phyloP scores from a whole-genome alignment of 768 basidiomycete genomes.

The Pisolithus orientalis region DNA sequence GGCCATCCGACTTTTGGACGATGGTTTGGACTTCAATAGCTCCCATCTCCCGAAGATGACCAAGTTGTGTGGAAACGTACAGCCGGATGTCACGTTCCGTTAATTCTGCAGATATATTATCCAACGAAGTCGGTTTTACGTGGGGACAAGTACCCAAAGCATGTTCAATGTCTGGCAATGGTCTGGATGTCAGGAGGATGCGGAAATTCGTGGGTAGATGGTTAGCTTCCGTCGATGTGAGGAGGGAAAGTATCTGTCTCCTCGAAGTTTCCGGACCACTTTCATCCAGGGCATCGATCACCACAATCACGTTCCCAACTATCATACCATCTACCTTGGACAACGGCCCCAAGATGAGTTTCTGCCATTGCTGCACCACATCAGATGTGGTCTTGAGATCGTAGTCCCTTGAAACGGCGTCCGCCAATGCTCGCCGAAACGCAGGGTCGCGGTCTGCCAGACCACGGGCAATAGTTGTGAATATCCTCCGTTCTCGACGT shows the following conservation, averaged over 20 bases:
- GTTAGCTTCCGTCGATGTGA: not conserved
- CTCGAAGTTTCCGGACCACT: not conserved
- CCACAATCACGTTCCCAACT: not conserved
- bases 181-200: not conserved
- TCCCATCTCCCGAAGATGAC: not conserved
- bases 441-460: no score
- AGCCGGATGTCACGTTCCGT: not conserved
- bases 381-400: not conserved
- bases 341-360: not conserved
- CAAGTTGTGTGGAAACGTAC: not conserved
- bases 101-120: not conserved
- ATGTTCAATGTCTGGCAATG: not conserved
- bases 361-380: not conserved
- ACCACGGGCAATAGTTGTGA: no score
- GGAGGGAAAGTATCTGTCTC: not conserved
- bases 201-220: not conserved
- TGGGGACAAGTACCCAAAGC: not conserved
- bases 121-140: not conserved
- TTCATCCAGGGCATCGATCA: not conserved
- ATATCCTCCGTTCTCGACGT: no score
- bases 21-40: not conserved
- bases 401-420: not conserved
- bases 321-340: not conserved
- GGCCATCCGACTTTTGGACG: slow-evolving; percentile 3
- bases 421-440: not conserved